Conservation (phyloP, 805 yeast species). For the Candida namnaoensis region DNA sequence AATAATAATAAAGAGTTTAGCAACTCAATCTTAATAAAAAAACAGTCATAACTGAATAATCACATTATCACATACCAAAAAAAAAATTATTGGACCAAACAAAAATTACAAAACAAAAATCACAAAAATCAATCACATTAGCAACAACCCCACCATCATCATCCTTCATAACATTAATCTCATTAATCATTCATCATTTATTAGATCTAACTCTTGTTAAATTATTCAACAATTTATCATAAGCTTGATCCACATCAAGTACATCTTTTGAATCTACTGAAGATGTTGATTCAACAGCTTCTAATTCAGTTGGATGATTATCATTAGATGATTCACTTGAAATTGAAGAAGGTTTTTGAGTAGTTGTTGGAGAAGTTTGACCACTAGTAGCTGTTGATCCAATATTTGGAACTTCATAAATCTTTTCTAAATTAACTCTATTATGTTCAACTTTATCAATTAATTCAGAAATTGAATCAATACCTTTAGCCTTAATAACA, state of each 20-base stretch:
- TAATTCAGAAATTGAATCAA: slow-evolving; percentile 58
- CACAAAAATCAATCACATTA: too few relatives aligned
- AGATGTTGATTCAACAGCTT: not conserved
- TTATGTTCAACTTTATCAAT: slow-evolving; percentile 57
- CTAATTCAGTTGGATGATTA: not conserved
- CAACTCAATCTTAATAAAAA: too few relatives aligned
- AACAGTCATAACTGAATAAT: too few relatives aligned
- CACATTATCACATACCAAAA: too few relatives aligned
- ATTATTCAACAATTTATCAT: slow-evolving; percentile 63
- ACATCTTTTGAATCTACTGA: slow-evolving; percentile 1
- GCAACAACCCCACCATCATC: too few relatives aligned
- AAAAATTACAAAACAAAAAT: too few relatives aligned
- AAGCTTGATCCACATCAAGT: slow-evolving; percentile 54
- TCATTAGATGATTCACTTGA: not conserved
- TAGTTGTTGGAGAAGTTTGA: not conserved
- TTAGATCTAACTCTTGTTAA: slow-evolving; percentile 58
- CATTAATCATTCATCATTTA: slow-evolving; percentile 10
- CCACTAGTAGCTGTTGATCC: slow-evolving; percentile 4
- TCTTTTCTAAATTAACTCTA: slow-evolving; percentile 38
- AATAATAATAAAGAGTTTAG: too few relatives aligned
- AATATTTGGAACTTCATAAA: slow-evolving; percentile 26
- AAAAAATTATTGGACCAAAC: too few relatives aligned
- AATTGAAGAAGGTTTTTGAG: not conserved
- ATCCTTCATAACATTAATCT: too few relatives aligned
- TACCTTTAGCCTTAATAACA: slow-evolving; percentile 68